These are phyloP conservation scores for Stachybotrys chlorohalonatus DNA, from an alignment of 2,329 filamentous ascomycete genomes.

Conservation along the genomic window DNA sequence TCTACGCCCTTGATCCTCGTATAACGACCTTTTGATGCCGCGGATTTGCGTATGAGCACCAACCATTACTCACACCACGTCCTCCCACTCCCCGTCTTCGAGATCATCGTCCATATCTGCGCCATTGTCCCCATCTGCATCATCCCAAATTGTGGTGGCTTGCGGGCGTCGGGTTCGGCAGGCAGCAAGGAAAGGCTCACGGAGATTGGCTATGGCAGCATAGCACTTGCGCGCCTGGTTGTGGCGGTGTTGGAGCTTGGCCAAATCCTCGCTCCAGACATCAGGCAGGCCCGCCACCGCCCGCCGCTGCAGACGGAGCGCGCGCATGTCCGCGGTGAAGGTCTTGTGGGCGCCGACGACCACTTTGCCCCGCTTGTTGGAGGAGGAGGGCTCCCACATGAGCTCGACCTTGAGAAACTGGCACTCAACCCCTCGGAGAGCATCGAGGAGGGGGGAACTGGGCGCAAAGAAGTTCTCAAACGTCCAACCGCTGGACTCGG, in stretches of 20 bases:
- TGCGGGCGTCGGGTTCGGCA: background rate
- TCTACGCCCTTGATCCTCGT: too few species aligned
- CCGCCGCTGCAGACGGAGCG: background rate
- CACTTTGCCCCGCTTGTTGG: background rate
- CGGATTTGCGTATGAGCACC: too few species aligned
- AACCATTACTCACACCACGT: too few species aligned
- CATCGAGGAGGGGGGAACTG: constrained; percentile 16
- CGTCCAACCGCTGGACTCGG: constrained; percentile 14
- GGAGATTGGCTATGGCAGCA: background rate
- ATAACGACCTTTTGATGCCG: too few species aligned
- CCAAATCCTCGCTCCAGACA: constrained; percentile 10
- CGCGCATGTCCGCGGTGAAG: constrained; percentile 8
- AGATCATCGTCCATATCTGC: too few species aligned
- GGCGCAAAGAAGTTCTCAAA: constrained; percentile 26
- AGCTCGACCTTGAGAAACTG: constrained; percentile 26
- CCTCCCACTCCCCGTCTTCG: too few species aligned
- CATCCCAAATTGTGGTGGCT: too few species aligned
- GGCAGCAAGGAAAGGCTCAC: background rate
- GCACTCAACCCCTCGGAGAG: constrained; percentile 22
- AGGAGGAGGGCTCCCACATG: constrained; percentile 8
- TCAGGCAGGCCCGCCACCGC: background rate
- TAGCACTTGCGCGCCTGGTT: background rate
- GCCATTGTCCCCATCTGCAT: too few species aligned
- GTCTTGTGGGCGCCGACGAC: constrained; percentile 2
- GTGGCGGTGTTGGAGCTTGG: constrained; percentile 3